Percentiles rank a stretch among this genome's conserved stretches.
These are phyloP conservation scores for Zychaea mexicana DNA, from an alignment of 371 early-diverging fungal species.

Conservation along the genomic window DNA sequence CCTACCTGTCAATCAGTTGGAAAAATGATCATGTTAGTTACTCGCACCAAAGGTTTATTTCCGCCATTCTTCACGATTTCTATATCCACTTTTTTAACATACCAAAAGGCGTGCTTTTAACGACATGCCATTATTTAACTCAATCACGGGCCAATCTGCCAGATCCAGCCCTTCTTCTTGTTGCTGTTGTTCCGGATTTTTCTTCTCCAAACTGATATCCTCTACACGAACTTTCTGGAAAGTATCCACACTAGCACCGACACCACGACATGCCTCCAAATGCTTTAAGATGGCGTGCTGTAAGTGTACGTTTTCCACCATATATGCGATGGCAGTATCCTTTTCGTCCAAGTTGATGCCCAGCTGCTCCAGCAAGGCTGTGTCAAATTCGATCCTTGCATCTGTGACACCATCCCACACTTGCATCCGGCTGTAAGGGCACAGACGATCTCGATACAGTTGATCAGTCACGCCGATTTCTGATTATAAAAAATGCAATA, in stretches of 20 bases:
- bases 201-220: constrained; percentile 24
- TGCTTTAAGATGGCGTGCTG: constrained; percentile 53
- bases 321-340: constrained; percentile 49
- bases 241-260: constrained; percentile 47
- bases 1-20: constrained; percentile 65
- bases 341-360: constrained; percentile 2
- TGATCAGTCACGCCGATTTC: constrained; percentile 69
- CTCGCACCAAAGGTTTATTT: neutral
- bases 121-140: constrained; percentile 55
- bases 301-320: constrained; percentile 56
- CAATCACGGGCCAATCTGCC: constrained; percentile 67
- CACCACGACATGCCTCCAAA: constrained; percentile 36
- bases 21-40: too few relatives aligned
- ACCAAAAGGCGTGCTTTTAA: constrained; percentile 63
- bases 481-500: constrained; percentile 11
- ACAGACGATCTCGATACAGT: constrained; percentile 50
- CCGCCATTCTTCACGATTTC: too few relatives aligned
- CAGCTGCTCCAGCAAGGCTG: constrained; percentile 26
- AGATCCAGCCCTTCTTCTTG: constrained; percentile 30
- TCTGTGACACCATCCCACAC: constrained; percentile 81
- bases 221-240: constrained; percentile 63
- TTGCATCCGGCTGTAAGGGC: constrained; percentile 63
- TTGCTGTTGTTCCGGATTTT: too few relatives aligned
- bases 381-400: constrained; percentile 67
- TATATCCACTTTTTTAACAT: constrained; percentile 7